Base-by-base conservation (phyloP, 2,329 filamentous ascomycete species). In the Rosellinia necatrix region DNA sequence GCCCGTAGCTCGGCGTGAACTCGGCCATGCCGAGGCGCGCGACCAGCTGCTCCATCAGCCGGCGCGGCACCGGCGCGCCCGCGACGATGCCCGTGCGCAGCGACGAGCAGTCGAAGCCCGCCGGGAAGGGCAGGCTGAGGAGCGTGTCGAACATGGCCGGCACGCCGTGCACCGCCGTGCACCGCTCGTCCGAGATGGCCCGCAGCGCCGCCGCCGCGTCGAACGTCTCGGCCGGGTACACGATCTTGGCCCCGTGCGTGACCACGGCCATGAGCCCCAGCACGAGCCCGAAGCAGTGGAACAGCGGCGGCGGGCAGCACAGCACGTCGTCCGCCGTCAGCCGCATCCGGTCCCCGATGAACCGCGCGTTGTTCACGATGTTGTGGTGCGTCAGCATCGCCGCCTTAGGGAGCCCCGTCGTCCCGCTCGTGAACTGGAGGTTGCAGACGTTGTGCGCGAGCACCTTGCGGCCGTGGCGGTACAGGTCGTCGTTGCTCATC, bases 221-320 rank as follows among this genome's bases (percentile, higher is more conserved):
- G 66, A 93, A 93, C 0, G 87, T 84, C 65, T 91, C 87, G 60
- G 83, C 82, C 0, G 90, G 89, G 66, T 91, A 91, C 8, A 93
- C 84, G 47, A 92, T 86, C 71, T 88, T 89, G 34, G 83, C 84
- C 42, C 90, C 89, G 69, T 92, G 89, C 0, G 88, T 91, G 49
- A 92, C 74, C 38, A 84, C 80, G 1, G 88, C 86, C 52, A 92
- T 80, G 40, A 92, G 78, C 7, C 90, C 90, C 3, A 92, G 82
- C 1, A 92, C 89, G 6, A 93, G 81, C 1, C 90, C 90, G 68
- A 93, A 93, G 76, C 89, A 93, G 76, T 94, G 91, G 77, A 94
- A 94, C 3, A 94, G 79, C 0, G 91, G 90, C 0, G 90, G 90
- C 3, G 90, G 90, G 70, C 90, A 94, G 76, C 90, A 93, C 9